These are phyloP conservation scores for Tetrahymena malaccensis DNA, from an alignment of 73 alveolate species.

Conservation along the genomic window DNA sequence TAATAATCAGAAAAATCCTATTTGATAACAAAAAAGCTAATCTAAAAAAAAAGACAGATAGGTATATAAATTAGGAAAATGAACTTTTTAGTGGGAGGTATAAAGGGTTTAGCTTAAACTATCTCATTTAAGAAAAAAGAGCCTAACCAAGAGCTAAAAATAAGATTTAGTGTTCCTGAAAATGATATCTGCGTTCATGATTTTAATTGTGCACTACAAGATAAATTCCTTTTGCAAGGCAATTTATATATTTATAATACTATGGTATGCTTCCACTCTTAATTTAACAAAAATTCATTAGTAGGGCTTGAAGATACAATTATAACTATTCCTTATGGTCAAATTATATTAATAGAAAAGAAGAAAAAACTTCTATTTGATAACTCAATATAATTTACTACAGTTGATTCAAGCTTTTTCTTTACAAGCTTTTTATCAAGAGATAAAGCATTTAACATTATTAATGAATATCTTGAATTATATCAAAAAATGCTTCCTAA, in stretches of 20 bases:
- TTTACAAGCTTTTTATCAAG: neutral
- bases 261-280: neutral
- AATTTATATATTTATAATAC: neutral
- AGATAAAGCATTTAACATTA: neutral
- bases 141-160: neutral
- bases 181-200: neutral
- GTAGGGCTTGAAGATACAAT: neutral
- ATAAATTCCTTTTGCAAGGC: neutral
- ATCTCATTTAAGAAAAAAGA: neutral
- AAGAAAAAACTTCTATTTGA: neutral
- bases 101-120: neutral
- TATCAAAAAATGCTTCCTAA: neutral
- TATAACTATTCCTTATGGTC: neutral
- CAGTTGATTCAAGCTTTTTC: neutral
- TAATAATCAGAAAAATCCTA: neutral
- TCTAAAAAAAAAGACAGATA: neutral
- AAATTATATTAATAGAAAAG: neutral
- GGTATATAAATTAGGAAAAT: too few species aligned
- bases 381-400: neutral
- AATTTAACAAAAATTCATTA: neutral
- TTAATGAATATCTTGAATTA: neutral
- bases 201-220: neutral
- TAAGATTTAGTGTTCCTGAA: neutral
- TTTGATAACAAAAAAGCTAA: neutral
- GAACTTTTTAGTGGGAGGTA: neutral